Conservation (phyloP, 2,329 filamentous ascomycete species). For the Verticillium tricorpus region DNA sequence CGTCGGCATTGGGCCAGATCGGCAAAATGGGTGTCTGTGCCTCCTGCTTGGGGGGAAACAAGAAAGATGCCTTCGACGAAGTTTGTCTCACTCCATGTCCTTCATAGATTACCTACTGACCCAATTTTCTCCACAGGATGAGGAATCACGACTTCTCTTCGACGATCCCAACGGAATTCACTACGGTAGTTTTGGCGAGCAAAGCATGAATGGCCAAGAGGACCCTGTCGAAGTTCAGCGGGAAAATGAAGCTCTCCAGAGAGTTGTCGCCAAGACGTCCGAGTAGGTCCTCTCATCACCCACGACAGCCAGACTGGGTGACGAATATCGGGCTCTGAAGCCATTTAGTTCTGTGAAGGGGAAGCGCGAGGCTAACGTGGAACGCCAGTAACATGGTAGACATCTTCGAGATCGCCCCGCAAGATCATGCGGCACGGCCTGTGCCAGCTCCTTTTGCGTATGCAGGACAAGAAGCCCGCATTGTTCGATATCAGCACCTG, state of each 20-base stretch:
- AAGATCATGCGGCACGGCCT: slow-evolving; percentile 33
- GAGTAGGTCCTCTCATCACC: slow-evolving; percentile 40
- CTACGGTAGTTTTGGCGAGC: slow-evolving; percentile 60
- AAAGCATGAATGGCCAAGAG: slow-evolving; percentile 47
- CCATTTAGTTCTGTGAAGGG: not conserved
- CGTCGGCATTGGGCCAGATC: not conserved
- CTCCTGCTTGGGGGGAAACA: slow-evolving; percentile 53
- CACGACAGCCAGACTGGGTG: too few relatives aligned
- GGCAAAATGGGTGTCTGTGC: slow-evolving; percentile 53
- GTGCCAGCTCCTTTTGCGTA: slow-evolving; percentile 38
- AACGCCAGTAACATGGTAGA: slow-evolving; percentile 58
- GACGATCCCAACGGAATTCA: slow-evolving; percentile 55
- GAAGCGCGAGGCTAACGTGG: not conserved
- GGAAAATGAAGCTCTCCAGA: slow-evolving; percentile 60
- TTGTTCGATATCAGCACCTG: slow-evolving; percentile 57
- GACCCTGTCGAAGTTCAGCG: slow-evolving; percentile 59
- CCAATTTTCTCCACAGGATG: slow-evolving; percentile 35
- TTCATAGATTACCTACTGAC: not conserved
- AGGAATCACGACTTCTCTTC: slow-evolving; percentile 55
- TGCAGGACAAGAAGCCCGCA: slow-evolving; percentile 50
- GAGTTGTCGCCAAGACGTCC: slow-evolving; percentile 59
- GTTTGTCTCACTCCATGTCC: slow-evolving; percentile 27
- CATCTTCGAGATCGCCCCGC: slow-evolving; percentile 60
- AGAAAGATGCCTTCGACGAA: slow-evolving; percentile 50
- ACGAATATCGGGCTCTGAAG: not conserved